Conservation (phyloP, 805 yeast species). For the Wickerhamomyces tratensis region DNA sequence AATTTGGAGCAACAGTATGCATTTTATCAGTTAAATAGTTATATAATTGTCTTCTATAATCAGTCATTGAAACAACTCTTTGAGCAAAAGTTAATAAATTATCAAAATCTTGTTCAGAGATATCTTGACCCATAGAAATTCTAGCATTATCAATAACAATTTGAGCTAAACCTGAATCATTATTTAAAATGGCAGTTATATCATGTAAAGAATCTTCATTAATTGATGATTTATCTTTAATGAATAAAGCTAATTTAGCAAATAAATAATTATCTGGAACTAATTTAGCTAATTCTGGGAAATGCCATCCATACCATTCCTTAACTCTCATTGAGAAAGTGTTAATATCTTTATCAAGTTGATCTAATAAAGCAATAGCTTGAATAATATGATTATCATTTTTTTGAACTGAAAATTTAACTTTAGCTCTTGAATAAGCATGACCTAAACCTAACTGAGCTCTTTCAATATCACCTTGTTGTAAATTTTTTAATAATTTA, state of each 20-base stretch:
- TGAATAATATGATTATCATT: slow-evolving; percentile 98
- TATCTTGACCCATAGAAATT: slow-evolving; percentile 98
- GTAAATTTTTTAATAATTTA: slow-evolving; percentile 83
- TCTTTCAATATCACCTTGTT: slow-evolving; percentile 91
- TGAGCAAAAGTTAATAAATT: slow-evolving; percentile 87
- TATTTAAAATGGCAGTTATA: slow-evolving; percentile 70
- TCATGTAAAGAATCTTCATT: slow-evolving; percentile 80
- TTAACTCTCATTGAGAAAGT: slow-evolving; percentile 95
- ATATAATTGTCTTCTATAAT: slow-evolving; percentile 78
- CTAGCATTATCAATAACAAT: slow-evolving; percentile 89
- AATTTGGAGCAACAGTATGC: slow-evolving; percentile 97
- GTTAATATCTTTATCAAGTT: slow-evolving; percentile 96
- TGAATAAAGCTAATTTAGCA: slow-evolving; percentile 76
- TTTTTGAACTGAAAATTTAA: slow-evolving; percentile 97
- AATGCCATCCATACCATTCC: slow-evolving; percentile 99
- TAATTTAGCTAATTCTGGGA: slow-evolving; percentile 92
- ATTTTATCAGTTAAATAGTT: slow-evolving; percentile 89
- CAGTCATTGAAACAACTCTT: slow-evolving; percentile 86
- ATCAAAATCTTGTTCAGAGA: slow-evolving; percentile 88
- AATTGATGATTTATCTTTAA: slow-evolving; percentile 80
- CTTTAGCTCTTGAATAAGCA: slow-evolving; percentile 98
- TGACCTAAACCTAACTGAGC: slow-evolving; percentile 99
- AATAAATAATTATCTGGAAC: slow-evolving; percentile 98
- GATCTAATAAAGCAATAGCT: slow-evolving; percentile 95
- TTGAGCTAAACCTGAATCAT: slow-evolving; percentile 88